phyloP scores from a whole-genome alignment of 352 stramenopile genomes.

The Bremia lactucae region DNA sequence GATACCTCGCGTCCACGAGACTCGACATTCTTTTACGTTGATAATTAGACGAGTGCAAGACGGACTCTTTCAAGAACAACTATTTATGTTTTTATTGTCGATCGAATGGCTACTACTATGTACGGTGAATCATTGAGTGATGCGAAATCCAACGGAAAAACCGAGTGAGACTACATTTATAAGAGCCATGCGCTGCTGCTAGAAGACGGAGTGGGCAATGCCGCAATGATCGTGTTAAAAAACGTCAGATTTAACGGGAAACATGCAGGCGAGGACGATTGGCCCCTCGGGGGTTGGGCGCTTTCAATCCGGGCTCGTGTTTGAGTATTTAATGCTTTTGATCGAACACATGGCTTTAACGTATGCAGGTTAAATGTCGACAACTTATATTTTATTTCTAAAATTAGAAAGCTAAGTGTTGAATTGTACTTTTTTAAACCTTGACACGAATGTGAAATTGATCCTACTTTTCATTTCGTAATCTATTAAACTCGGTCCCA shows the following conservation, averaged over 20 bases:
- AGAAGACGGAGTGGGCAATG: slow-evolving; percentile 79
- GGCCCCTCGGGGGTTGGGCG: too few relatives aligned
- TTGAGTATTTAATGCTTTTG: slow-evolving; percentile 72
- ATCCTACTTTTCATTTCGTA: neutral
- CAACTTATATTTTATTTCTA: neutral
- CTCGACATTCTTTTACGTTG: slow-evolving; percentile 74
- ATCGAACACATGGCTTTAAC: neutral
- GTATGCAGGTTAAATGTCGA: neutral
- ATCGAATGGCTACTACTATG: neutral
- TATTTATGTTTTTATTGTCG: neutral
- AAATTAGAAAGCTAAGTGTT: neutral
- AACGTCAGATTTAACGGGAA: slow-evolving; percentile 32
- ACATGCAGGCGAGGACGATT: slow-evolving; percentile 47
- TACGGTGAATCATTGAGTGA: too few relatives aligned
- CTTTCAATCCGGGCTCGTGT: too few relatives aligned
- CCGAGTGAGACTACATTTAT: too few relatives aligned
- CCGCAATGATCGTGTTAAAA: slow-evolving; percentile 49
- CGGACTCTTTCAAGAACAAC: slow-evolving; percentile 6
- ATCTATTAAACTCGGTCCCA: neutral
- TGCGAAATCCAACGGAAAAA: too few relatives aligned
- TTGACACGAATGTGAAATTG: too few relatives aligned
- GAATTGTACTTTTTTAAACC: neutral
- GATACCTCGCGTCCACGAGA: slow-evolving; percentile 40
- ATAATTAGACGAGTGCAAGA: slow-evolving; percentile 14
- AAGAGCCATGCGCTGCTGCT: slow-evolving; percentile 62